Evolutionary conservation across 805 yeast genomes (phyloP).

Genomic region (Maudiozyma turicensis): DNA sequence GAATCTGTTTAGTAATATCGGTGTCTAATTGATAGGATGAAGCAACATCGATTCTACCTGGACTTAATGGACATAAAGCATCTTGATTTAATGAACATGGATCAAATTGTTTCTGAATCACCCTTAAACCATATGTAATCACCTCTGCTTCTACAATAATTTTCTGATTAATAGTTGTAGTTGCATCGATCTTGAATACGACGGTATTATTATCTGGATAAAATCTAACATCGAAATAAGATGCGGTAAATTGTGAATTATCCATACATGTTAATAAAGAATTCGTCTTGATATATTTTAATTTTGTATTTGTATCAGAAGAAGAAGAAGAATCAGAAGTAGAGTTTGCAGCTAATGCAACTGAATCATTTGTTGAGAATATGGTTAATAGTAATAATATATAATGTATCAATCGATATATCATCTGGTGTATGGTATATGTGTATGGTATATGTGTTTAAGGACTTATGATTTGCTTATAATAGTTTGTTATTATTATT

Average conservation of each 20-base stretch:
- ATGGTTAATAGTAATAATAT: not conserved
- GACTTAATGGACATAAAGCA: slow-evolving; percentile 69
- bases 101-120: slow-evolving; percentile 43
- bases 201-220: slow-evolving; percentile 58
- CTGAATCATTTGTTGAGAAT: not conserved
- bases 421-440: no score
- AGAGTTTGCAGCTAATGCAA: not conserved
- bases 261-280: slow-evolving; percentile 90
- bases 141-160: slow-evolving; percentile 57
- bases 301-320: slow-evolving; percentile 1
- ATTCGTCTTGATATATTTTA: slow-evolving; percentile 36
- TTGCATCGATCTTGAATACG: slow-evolving; percentile 60
- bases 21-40: slow-evolving; percentile 38
- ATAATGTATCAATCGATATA: not conserved
- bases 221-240: slow-evolving; percentile 66
- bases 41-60: slow-evolving; percentile 74
- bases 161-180: slow-evolving; percentile 66
- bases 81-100: slow-evolving; percentile 54
- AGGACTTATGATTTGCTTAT: no score
- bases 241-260: slow-evolving; percentile 76
- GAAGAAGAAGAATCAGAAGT: not conserved
- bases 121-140: slow-evolving; percentile 72
- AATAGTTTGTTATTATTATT: no score
- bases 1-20: slow-evolving; percentile 45
- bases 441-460: no score